Percentiles rank a stretch among this genome's conserved stretches.
Evolutionary conservation across 768 basidiomycete genomes (phyloP).

Genomic region (Suillus ampliporus): DNA sequence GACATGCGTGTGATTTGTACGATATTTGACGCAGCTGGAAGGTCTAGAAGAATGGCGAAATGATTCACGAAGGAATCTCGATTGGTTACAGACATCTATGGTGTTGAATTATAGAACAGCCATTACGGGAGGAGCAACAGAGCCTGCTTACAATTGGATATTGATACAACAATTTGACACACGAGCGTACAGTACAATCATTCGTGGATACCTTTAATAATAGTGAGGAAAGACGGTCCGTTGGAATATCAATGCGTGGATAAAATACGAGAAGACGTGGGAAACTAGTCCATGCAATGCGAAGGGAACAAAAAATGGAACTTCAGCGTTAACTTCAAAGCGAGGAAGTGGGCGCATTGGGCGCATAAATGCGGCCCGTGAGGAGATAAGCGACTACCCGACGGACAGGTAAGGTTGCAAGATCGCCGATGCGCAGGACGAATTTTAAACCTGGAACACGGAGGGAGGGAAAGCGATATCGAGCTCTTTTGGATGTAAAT

Average conservation of each 20-base stretch:
- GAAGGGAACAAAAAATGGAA: slow-evolving; percentile 8
- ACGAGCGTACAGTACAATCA: neutral
- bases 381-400: slow-evolving; percentile 28
- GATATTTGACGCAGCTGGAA: too few relatives aligned
- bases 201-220: slow-evolving; percentile 16
- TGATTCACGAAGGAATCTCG: neutral
- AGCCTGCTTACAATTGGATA: slow-evolving; percentile 3
- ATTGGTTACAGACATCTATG: neutral
- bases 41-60: neutral
- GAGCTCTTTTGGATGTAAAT: slow-evolving; percentile 31
- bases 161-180: neutral
- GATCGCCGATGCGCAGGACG: slow-evolving; percentile 34
- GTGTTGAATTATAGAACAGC: neutral
- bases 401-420: slow-evolving; percentile 36
- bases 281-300: neutral
- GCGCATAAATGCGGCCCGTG: slow-evolving; percentile 28
- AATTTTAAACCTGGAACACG: slow-evolving; percentile 34
- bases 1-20: neutral
- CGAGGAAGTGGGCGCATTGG: slow-evolving; percentile 20
- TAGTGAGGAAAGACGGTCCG: neutral
- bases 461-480: slow-evolving; percentile 20
- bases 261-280: neutral
- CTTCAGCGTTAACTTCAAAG: slow-evolving; percentile 8
- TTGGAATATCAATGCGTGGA: neutral
- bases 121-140: neutral